These are phyloP conservation scores for Bullera alba DNA, from an alignment of 768 basidiomycete genomes.

Conservation along the genomic window DNA sequence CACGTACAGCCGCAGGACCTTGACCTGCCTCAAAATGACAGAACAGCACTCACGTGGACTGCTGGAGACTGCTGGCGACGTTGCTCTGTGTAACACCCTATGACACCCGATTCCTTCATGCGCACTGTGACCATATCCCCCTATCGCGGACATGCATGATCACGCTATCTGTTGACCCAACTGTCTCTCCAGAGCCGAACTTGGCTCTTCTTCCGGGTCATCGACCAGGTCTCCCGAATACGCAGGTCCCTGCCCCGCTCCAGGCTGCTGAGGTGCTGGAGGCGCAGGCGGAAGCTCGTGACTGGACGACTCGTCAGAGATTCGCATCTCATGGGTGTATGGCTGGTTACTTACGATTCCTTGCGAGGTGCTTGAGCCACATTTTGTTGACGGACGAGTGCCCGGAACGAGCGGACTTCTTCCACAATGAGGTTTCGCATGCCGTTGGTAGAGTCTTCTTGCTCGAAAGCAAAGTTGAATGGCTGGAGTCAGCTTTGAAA, in stretches of 20 bases:
- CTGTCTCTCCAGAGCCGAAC: conserved; percentile 40
- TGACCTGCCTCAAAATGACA: too few relatives aligned
- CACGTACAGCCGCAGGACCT: too few relatives aligned
- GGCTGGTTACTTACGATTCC: conserved; percentile 33
- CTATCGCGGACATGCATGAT: background rate
- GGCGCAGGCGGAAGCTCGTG: conserved; percentile 37
- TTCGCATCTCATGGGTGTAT: background rate
- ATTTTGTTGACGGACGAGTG: conserved; percentile 79
- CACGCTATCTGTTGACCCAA: conserved; percentile 12
- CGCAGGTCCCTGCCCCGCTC: conserved; percentile 40
- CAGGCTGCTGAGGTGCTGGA: conserved; percentile 16
- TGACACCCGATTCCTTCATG: background rate
- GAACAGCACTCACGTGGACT: too few relatives aligned
- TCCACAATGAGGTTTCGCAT: conserved; percentile 94
- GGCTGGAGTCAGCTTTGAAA: conserved; percentile 48
- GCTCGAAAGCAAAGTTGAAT: conserved; percentile 95
- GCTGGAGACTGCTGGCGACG: too few relatives aligned
- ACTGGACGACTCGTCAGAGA: background rate
- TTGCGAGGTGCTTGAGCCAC: conserved; percentile 50
- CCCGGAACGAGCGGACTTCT: conserved; percentile 76
- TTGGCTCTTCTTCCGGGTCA: conserved; percentile 37
- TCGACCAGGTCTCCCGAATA: conserved; percentile 26
- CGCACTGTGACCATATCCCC: background rate
- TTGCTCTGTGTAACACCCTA: too few relatives aligned
- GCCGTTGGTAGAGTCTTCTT: conserved; percentile 91